Conservation (phyloP, 1,284 basidiomycete species). For the Ceratobasidium sp. region DNA sequence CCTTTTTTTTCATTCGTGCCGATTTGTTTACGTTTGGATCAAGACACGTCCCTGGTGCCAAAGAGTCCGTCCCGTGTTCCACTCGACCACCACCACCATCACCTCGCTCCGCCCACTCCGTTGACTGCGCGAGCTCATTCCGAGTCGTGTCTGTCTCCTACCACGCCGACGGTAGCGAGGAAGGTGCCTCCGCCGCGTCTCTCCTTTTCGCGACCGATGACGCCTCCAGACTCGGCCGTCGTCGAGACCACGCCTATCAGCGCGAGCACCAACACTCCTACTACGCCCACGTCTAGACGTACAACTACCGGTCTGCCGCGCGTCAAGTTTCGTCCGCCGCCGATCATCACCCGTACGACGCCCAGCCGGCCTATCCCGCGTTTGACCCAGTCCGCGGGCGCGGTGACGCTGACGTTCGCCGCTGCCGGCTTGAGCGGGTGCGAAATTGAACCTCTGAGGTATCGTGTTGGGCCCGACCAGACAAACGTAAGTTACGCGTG, state of each 20-base stretch:
- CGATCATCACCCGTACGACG: slow-evolving; percentile 42
- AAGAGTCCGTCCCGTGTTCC: slow-evolving; percentile 11
- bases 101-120: slow-evolving; percentile 18
- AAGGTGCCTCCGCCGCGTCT: slow-evolving; percentile 3
- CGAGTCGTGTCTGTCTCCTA: neutral
- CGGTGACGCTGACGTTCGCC: slow-evolving; percentile 40
- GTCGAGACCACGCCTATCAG: slow-evolving; percentile 27
- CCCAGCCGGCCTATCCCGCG: slow-evolving; percentile 29
- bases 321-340: slow-evolving; percentile 43
- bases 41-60: slow-evolving; percentile 28
- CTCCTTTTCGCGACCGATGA: slow-evolving; percentile 37
- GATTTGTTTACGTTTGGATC: slow-evolving; percentile 25
- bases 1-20: neutral
- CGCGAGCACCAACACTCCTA: slow-evolving; percentile 1
- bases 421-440: slow-evolving; percentile 29
- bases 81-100: slow-evolving; percentile 28
- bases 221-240: slow-evolving; percentile 33
- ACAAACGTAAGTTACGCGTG: slow-evolving; percentile 24
- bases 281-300: slow-evolving; percentile 17
- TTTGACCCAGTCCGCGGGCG: slow-evolving; percentile 7
- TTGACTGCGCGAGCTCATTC: slow-evolving; percentile 5
- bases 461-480: neutral
- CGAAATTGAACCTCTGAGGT: slow-evolving; percentile 22
- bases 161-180: neutral
- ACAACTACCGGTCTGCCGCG: neutral